Percentiles rank a stretch among this genome's conserved stretches.
These are phyloP conservation scores for Truncatella angustata DNA, from an alignment of 2,329 filamentous ascomycete species.

Conservation along the genomic window DNA sequence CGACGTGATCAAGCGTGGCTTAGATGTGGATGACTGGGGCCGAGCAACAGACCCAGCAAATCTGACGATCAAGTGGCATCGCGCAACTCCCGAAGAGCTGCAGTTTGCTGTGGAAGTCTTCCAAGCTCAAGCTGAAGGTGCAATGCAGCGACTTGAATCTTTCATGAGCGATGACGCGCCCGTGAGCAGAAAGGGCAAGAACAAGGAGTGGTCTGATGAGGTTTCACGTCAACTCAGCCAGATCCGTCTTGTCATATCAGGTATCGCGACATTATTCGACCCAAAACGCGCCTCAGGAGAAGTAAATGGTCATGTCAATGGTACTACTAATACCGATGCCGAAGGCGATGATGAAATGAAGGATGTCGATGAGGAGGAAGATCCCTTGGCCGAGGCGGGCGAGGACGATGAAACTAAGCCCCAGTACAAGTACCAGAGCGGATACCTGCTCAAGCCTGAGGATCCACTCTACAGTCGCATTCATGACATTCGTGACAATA, in stretches of 20 bases:
- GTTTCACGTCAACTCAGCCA: conserved; percentile 87
- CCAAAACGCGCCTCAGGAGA: conserved; percentile 66
- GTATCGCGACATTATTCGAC: conserved; percentile 87
- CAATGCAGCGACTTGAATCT: conserved; percentile 70
- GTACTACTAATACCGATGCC: conserved; percentile 36
- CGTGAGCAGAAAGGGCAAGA: conserved; percentile 88
- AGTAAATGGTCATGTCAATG: conserved; percentile 35
- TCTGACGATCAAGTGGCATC: conserved; percentile 87
- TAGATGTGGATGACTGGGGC: conserved; percentile 83
- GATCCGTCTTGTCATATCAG: conserved; percentile 83
- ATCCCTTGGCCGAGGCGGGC: conserved; percentile 60
- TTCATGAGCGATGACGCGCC: conserved; percentile 80
- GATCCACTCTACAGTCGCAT: conserved; percentile 69
- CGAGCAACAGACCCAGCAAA: conserved; percentile 70
- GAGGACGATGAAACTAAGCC: conserved; percentile 82
- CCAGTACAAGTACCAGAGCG: conserved; percentile 84
- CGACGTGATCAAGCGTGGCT: conserved; percentile 65
- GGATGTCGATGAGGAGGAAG: conserved; percentile 51
- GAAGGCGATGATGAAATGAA: conserved; percentile 52
- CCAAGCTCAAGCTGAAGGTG: conserved; percentile 75
- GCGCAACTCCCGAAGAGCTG: conserved; percentile 75
- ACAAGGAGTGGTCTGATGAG: conserved; percentile 99
- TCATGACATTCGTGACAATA: conserved; percentile 75
- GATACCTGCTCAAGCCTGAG: conserved; percentile 70
- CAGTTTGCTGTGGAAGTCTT: conserved; percentile 89